Base-by-base conservation (phyloP, 2,329 filamentous ascomycete species). In the Xylariaceae sp. region DNA sequence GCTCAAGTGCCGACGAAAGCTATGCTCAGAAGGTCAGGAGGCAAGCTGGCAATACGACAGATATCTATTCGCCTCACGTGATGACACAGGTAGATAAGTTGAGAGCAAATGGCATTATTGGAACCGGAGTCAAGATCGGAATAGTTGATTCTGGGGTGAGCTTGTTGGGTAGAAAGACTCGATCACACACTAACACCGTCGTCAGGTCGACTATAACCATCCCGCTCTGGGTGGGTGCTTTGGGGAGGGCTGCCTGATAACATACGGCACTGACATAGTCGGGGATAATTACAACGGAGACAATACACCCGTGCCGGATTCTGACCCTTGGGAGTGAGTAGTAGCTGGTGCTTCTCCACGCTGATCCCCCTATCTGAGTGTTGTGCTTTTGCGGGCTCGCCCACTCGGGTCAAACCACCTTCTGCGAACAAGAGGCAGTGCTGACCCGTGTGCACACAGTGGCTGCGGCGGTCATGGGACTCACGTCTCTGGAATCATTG, bases 171-270 rank as follows among this genome's bases (percentile, higher is more conserved):
- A 8, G 15, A 18, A 12, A 17, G 18, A 26, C 8, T 37, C 11
- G 19, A 19, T 26, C 22, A 26, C 22, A 11, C 11, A 26, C 11
- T 26, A 6, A 26, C 22, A 11, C 48, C 2, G 9, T 38, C 19
- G 4, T 9, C 33, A 74, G 72, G 64, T 81, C 36, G 81, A 85
- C 55, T 84, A 83, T 54, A 70, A 64, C 1, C 80, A 85, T 52
- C 76, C 79, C 2, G 76, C 78, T 19, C 71, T 85, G 0, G 81
- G 81, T 28, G 79, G 78, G 35, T 80, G 80, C 53, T 83, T 83
- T 54, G 81, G 81, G 2, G 53, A 66, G 1, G 76, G 71, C 11
- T 83, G 73, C 50, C 64, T 82, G 31, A 75, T 85, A 15, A 66
- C 69, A 3, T 74, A 71, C 43, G 81, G 81, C 24, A 47, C 43